These are phyloP conservation scores for Butyriboletus appendiculatus DNA, from an alignment of 1,284 basidiomycete genomes.

Conservation along the genomic window DNA sequence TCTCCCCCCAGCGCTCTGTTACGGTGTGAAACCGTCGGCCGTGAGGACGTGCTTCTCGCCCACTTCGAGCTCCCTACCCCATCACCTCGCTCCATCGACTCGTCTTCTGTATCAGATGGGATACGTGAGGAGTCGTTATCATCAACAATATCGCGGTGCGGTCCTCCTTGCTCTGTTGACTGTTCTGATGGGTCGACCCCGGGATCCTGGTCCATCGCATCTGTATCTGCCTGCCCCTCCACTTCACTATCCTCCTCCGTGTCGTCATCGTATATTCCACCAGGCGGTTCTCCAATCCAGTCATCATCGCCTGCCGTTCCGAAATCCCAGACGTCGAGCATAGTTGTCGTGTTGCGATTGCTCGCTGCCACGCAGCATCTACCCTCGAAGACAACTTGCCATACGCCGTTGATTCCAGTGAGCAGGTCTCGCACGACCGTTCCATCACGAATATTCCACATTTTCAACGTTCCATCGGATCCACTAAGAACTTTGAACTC, in stretches of 20 bases:
- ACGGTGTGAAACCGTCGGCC: constrained; percentile 18
- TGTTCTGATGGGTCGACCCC: constrained; percentile 53
- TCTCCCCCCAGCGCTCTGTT: constrained; percentile 19
- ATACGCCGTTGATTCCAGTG: constrained; percentile 87
- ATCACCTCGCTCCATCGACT: constrained; percentile 34
- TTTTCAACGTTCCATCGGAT: constrained; percentile 93
- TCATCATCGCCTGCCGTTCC: constrained; percentile 63
- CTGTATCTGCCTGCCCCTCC: constrained; percentile 52
- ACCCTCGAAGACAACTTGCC: constrained; percentile 95
- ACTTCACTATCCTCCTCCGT: constrained; percentile 54
- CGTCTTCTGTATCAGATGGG: constrained; percentile 29
- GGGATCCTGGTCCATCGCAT: constrained; percentile 72
- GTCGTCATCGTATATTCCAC: constrained; percentile 55
- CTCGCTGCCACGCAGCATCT: constrained; percentile 92
- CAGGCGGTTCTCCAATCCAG: constrained; percentile 54
- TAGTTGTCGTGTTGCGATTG: constrained; percentile 76
- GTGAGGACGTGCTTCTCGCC: constrained; percentile 33
- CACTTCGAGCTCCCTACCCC: constrained; percentile 40
- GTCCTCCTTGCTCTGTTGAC: constrained; percentile 44
- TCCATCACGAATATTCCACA: constrained; percentile 93
- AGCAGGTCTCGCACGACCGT: constrained; percentile 83
- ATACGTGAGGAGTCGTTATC: constrained; percentile 30
- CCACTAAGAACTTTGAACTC: constrained; percentile 95
- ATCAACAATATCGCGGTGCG: constrained; percentile 36
- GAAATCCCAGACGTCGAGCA: constrained; percentile 88